A percentile compares a stretch with the other conserved stretches of the same genome.
phyloP scores from a whole-genome alignment of 371 early-diverging fungal species.

The Mucor irregularis region DNA sequence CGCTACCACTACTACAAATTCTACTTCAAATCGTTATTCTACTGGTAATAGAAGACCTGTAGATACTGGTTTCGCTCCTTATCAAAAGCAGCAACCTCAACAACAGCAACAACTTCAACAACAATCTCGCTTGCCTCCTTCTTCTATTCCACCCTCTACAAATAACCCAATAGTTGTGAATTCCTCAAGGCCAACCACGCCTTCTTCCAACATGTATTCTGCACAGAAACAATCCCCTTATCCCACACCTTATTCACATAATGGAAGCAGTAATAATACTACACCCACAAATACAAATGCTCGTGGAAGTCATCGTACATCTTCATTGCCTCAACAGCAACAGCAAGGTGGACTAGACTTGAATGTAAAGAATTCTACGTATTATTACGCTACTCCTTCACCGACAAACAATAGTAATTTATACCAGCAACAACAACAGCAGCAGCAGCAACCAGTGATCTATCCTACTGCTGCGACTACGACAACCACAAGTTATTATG shows the following conservation, averaged over 20 bases:
- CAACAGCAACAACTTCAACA: no score
- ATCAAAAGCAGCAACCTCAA: slow-evolving; percentile 21
- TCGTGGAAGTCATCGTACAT: slow-evolving; percentile 13
- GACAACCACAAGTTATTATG: background rate
- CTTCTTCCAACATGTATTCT: background rate
- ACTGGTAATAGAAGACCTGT: slow-evolving; percentile 5
- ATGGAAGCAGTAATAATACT: no score
- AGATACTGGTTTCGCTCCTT: slow-evolving; percentile 19
- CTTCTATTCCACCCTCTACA: background rate
- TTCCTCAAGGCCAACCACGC: no score
- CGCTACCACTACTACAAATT: no score
- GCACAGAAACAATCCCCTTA: no score
- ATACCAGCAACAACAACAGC: background rate
- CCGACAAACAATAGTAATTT: background rate
- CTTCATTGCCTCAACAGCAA: slow-evolving; percentile 7
- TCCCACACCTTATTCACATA: no score
- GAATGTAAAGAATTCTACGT: slow-evolving; percentile 2
- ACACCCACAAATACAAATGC: background rate
- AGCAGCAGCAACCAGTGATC: no score
- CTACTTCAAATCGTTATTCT: background rate
- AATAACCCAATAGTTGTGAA: background rate
- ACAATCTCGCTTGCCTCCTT: slow-evolving; percentile 18
- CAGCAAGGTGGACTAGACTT: slow-evolving; percentile 3
- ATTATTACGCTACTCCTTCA: slow-evolving; percentile 21
- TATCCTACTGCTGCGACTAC: background rate